Evolutionary conservation across 2,329 filamentous ascomycete species (phyloP).

Genomic region (Davidsoniella virescens): DNA sequence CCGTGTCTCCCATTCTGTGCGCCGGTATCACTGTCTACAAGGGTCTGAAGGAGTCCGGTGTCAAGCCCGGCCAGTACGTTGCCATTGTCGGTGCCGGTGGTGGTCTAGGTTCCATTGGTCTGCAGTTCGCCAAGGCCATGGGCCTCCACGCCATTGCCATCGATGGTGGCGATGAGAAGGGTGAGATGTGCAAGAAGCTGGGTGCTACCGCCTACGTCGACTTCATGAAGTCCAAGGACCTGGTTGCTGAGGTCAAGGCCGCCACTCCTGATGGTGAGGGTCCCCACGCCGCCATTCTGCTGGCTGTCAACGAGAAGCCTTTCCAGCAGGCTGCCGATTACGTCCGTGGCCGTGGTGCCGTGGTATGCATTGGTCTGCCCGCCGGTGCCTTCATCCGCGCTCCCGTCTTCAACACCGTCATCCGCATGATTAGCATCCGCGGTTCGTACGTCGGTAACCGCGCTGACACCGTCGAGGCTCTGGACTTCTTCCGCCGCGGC

Average conservation of each 20-base stretch:
- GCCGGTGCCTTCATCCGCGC: constrained; percentile 64
- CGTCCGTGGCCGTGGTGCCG: constrained; percentile 63
- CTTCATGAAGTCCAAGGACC: constrained; percentile 57
- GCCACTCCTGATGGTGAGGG: constrained; percentile 67
- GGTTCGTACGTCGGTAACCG: constrained; percentile 90
- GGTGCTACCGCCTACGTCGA: constrained; percentile 65
- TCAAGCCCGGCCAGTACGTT: constrained; percentile 56
- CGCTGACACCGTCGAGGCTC: constrained; percentile 69
- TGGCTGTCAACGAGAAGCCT: constrained; percentile 77
- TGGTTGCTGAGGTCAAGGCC: constrained; percentile 71
- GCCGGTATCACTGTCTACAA: constrained; percentile 83
- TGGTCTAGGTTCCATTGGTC: constrained; percentile 61
- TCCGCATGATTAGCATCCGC: constrained; percentile 82
- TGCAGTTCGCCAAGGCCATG: constrained; percentile 87
- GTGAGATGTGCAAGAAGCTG: constrained; percentile 48
- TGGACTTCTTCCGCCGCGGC: constrained; percentile 76
- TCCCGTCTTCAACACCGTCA: constrained; percentile 76
- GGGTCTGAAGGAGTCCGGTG: constrained; percentile 72
- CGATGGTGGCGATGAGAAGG: constrained; percentile 71
- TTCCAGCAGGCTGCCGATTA: constrained; percentile 91
- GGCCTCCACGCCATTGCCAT: constrained; percentile 67
- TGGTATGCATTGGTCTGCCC: constrained; percentile 82
- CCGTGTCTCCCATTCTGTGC: constrained; percentile 65
- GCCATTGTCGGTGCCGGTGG: constrained; percentile 79
- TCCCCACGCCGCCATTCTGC: constrained; percentile 71